These are phyloP conservation scores for Stachybotrys chartarum DNA, from an alignment of 2,329 filamentous ascomycete genomes.

Conservation along the genomic window DNA sequence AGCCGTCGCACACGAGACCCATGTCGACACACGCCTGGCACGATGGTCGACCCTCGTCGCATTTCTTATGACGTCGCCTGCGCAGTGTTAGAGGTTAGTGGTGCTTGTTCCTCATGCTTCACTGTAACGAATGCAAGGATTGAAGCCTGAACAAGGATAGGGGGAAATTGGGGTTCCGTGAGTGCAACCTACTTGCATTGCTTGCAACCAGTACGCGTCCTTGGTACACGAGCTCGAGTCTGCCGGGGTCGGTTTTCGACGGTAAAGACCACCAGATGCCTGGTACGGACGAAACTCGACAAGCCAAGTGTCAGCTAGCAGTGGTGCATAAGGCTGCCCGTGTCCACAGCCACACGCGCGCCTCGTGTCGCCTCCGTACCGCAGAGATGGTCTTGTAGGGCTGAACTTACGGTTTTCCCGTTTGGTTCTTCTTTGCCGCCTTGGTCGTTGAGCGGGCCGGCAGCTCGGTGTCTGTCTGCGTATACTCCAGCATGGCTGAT, in stretches of 20 bases:
- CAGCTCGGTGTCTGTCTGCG: no score
- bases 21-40: constrained; percentile 9
- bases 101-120: neutral
- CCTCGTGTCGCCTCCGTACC: no score
- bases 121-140: neutral
- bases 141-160: no score
- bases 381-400: no score
- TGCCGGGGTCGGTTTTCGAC: neutral
- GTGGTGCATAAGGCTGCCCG: neutral
- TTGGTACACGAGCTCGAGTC: neutral
- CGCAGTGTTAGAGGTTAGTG: neutral
- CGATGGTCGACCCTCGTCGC: constrained; percentile 12
- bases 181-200: neutral
- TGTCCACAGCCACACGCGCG: no score
- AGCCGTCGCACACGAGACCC: constrained; percentile 8
- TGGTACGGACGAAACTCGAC: neutral
- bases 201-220: neutral
- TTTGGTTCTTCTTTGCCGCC: no score
- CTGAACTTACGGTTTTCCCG: no score
- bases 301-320: neutral
- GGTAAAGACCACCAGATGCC: neutral
- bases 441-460: no score
- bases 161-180: no score
- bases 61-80: constrained; percentile 16
- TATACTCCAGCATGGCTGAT: no score